Percentiles rank a stretch among this genome's conserved stretches.
These are phyloP conservation scores for Echium plantagineum DNA, from an alignment of 257 asterid species.

Conservation along the genomic window DNA sequence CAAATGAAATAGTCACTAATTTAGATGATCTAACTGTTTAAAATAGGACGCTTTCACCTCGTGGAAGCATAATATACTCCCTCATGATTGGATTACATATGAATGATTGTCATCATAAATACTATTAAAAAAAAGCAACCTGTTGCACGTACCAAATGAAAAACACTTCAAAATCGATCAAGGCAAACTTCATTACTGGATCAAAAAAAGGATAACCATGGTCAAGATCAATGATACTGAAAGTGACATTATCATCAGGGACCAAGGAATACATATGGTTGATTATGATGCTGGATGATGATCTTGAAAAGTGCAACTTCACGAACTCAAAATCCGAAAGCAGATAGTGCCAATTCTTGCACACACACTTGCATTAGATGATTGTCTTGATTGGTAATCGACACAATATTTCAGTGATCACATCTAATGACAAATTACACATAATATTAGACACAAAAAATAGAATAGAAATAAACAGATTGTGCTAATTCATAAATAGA, in stretches of 20 bases:
- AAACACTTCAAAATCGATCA: conserved; percentile 1
- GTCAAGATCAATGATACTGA: conserved; percentile 12
- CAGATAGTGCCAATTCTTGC: conserved; percentile 22
- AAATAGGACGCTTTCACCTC: too few relatives aligned
- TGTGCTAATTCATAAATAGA: too few relatives aligned
- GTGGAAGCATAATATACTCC: too few relatives aligned
- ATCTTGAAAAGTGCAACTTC: conserved; percentile 12
- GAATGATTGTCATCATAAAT: too few relatives aligned
- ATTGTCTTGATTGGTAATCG: conserved; percentile 20
- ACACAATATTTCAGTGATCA: conserved; percentile 18
- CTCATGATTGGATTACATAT: too few relatives aligned
- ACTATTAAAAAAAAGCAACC: too few relatives aligned
- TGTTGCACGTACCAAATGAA: too few relatives aligned
- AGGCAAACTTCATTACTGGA: not conserved
- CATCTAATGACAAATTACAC: conserved; percentile 19
- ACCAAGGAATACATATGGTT: not conserved
- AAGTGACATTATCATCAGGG: not conserved
- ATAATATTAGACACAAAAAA: too few relatives aligned
- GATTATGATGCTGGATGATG: conserved; percentile 19
- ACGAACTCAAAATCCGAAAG: conserved; percentile 14
- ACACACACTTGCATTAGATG: conserved; percentile 16
- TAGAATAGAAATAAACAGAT: too few relatives aligned
- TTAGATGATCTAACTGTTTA: too few relatives aligned
- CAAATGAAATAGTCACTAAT: too few relatives aligned
- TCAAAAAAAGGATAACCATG: conserved; percentile 12